A percentile compares a stretch with the other conserved stretches of the same genome.
These are phyloP conservation scores for Protea cynaroides DNA, from an alignment of 164 flowering plant genomes.

Conservation along the genomic window DNA sequence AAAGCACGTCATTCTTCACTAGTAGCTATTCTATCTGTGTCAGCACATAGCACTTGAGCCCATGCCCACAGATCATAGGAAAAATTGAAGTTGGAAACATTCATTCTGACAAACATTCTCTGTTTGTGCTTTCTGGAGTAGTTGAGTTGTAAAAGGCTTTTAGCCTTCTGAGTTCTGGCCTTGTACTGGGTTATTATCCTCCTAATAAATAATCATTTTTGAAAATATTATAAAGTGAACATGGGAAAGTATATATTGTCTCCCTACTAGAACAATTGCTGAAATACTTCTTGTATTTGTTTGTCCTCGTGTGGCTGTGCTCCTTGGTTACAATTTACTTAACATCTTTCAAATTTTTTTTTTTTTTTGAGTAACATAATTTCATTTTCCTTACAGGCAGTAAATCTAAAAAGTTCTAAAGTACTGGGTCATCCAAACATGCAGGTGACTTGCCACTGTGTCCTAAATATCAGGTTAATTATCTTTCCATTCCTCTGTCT, in stretches of 20 bases:
- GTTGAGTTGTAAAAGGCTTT: too few species aligned
- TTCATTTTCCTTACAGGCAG: slow-evolving; percentile 71
- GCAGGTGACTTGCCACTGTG: slow-evolving; percentile 42
- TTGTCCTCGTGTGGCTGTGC: background rate
- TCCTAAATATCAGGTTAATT: background rate
- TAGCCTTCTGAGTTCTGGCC: too few species aligned
- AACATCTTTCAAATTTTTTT: background rate
- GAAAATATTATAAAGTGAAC: background rate
- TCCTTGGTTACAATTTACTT: background rate
- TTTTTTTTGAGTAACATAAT: slow-evolving; percentile 14
- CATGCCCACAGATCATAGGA: too few species aligned
- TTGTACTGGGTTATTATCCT: too few species aligned
- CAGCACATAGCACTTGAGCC: too few species aligned
- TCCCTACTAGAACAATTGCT: background rate
- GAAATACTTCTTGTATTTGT: background rate
- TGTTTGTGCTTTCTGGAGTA: too few species aligned
- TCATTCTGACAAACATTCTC: too few species aligned
- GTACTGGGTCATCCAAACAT: slow-evolving; percentile 62
- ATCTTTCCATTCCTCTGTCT: background rate
- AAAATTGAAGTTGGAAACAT: too few species aligned
- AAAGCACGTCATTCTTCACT: too few species aligned
- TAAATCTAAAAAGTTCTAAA: slow-evolving; percentile 86
- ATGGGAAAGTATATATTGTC: background rate
- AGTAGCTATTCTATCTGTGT: too few species aligned
- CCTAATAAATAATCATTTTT: too few species aligned